Evolutionary conservation across 371 early-diverging fungal genomes (phyloP).

Genomic region (Mortierella sp.): DNA sequence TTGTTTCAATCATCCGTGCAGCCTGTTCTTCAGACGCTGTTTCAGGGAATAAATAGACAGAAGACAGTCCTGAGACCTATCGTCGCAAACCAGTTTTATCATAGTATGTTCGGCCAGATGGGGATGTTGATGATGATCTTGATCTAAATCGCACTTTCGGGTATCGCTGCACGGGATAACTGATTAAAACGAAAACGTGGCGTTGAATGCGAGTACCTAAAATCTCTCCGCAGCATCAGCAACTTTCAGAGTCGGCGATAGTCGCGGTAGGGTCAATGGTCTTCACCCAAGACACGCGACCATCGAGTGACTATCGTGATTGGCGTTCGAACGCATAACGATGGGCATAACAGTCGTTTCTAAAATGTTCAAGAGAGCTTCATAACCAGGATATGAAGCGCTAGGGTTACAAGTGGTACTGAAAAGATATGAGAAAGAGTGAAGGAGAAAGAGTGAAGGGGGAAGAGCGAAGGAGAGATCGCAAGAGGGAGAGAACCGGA

Average conservation of each 20-base stretch:
- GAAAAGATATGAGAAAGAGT: too few species aligned
- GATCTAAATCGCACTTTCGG: not conserved
- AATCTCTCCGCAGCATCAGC: not conserved
- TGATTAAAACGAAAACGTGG: not conserved
- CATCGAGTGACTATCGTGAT: not conserved
- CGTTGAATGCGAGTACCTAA: not conserved
- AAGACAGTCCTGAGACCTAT: slow-evolving; percentile 3
- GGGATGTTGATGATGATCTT: not conserved
- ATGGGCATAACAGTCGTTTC: not conserved
- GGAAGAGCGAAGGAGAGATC: too few species aligned
- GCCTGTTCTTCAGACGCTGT: not conserved
- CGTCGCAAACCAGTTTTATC: not conserved
- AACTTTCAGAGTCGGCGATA: not conserved
- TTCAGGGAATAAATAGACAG: not conserved
- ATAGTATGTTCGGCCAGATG: not conserved
- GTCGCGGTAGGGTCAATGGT: not conserved
- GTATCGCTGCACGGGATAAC: not conserved
- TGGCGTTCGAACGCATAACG: not conserved
- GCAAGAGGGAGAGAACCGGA: too few species aligned
- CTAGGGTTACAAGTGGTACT: too few species aligned
- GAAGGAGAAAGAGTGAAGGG: too few species aligned
- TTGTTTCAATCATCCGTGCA: not conserved
- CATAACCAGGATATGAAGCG: too few species aligned
- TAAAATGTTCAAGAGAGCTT: too few species aligned
- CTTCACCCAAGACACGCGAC: not conserved